A percentile compares a stretch with the other conserved stretches of the same genome.
Conservation (phyloP, 768 basidiomycete genomes). For the Arthromyces matolae region DNA sequence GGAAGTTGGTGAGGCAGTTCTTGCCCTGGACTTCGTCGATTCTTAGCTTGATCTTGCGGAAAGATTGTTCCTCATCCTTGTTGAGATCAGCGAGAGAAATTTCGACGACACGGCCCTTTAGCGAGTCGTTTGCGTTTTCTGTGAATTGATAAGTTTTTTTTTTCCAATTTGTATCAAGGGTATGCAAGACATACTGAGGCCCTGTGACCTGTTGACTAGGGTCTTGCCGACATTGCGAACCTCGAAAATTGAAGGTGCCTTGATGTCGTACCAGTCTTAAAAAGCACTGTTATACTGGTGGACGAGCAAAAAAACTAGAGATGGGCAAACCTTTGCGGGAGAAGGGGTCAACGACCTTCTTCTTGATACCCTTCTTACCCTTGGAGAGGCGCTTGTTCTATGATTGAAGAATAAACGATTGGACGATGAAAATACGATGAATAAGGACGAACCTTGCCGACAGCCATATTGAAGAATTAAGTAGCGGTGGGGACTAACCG, state of each 20-base stretch:
- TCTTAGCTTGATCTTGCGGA: slow-evolving; percentile 99
- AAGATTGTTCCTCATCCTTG: slow-evolving; percentile 99
- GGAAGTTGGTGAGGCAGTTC: slow-evolving; percentile 99
- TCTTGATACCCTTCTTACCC: slow-evolving; percentile 99
- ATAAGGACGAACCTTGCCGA: slow-evolving; percentile 68
- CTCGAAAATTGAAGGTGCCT: slow-evolving; percentile 97
- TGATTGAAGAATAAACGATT: not conserved
- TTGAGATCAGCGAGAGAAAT: slow-evolving; percentile 95
- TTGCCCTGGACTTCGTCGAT: slow-evolving; percentile 96
- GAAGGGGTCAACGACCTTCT: slow-evolving; percentile 99
- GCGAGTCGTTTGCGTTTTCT: slow-evolving; percentile 99
- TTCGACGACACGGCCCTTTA: slow-evolving; percentile 96
- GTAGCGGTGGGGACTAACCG: slow-evolving; percentile 38
- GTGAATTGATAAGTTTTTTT: slow-evolving; percentile 10
- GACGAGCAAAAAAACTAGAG: not conserved
- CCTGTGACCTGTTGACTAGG: slow-evolving; percentile 95
- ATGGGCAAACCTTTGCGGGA: slow-evolving; percentile 85
- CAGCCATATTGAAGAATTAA: slow-evolving; percentile 65
- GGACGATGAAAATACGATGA: not conserved
- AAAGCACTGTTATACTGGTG: slow-evolving; percentile 7
- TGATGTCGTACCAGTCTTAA: slow-evolving; percentile 99
- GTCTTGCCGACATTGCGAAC: slow-evolving; percentile 97
- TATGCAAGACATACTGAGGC: slow-evolving; percentile 74
- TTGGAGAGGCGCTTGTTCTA: slow-evolving; percentile 98
- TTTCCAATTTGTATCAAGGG: not conserved